Percentiles rank a stretch among this genome's conserved stretches.
These are phyloP conservation scores for Candida glucosophila DNA, from an alignment of 1,139 yeast genomes.

Conservation along the genomic window DNA sequence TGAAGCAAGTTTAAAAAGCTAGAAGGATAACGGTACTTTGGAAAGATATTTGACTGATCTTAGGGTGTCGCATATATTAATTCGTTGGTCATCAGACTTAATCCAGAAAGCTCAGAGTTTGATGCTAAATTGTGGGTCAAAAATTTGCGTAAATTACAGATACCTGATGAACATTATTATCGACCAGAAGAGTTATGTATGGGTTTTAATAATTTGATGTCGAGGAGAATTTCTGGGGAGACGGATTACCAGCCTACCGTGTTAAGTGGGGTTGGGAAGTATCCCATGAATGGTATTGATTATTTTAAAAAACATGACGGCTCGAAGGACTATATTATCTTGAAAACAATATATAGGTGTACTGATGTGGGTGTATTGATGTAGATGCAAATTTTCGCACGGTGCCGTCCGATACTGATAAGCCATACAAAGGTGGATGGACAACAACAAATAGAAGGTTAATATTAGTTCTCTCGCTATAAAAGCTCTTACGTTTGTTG, in stretches of 20 bases:
- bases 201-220: constrained; percentile 56
- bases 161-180: constrained; percentile 20
- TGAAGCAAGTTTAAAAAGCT: no score
- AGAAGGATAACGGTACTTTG: neutral
- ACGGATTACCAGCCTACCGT: constrained; percentile 74
- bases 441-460: no score
- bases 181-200: constrained; percentile 58
- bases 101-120: constrained; percentile 42
- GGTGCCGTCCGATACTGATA: no score
- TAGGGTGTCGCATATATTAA: no score
- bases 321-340: constrained; percentile 20
- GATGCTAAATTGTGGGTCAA: constrained; percentile 18
- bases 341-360: constrained; percentile 30
- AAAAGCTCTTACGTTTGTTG: no score
- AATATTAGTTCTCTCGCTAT: no score
- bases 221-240: constrained; percentile 68
- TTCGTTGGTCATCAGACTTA: constrained; percentile 11
- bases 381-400: no score
- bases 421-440: no score
- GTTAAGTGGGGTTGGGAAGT: constrained; percentile 33
- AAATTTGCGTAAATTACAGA: constrained; percentile 1
- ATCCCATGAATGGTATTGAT: constrained; percentile 7
- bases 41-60: neutral
- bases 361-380: constrained; percentile 54
- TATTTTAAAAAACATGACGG: constrained; percentile 13